Evolutionary conservation across 495 filamentous ascomycete species (phyloP), one percentile per base, ranked within the genome.

Genomic region (Penicillium coprophilum): DNA sequence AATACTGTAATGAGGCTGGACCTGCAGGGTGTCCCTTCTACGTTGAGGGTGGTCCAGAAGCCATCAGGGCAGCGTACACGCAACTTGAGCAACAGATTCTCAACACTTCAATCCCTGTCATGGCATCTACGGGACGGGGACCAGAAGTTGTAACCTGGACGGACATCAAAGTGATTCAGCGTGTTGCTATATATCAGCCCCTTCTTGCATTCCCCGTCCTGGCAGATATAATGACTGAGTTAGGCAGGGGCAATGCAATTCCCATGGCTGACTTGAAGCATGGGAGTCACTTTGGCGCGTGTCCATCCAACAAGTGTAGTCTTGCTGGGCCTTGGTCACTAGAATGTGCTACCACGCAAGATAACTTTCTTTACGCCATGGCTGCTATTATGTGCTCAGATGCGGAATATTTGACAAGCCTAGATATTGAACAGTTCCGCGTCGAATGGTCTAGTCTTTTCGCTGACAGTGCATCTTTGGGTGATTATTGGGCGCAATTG

Each of bases 381-480:
- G 60, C 74, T 15, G 84, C 85, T 3, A 84, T 91, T 39, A 67
- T 86, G 1, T 91, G 88, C 60, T 71, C 80, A 0, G 88, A 92
- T 65, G 78, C 77, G 0, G 75, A 77, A 27, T 73, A 72, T 15
- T 59, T 82, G 52, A 68, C 68, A 6, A 61, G 63, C 2, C 58
- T 72, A 2, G 77, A 75, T 4, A 53, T 74, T 1, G 62, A 71
- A 1, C 61, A 64, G 2, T 88, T 90, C 49, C 55, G 63, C 3
- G 47, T 61, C 1, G 78, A 83, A 53, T 77, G 81, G 59, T 43
- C 69, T 27, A 38, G 67, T 9, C 68, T 88, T 4, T 63, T 65
- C 7, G 51, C 60, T 4, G 77, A 85, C 30, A 85, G 81, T 56
- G 56, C 67, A 0, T 65, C 70, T 0, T 64, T 81, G 3, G 87